A percentile compares a stretch with the other conserved stretches of the same genome.
Evolutionary conservation across 768 basidiomycete genomes (phyloP).

Genomic region (Lanmaoa rubissima): DNA sequence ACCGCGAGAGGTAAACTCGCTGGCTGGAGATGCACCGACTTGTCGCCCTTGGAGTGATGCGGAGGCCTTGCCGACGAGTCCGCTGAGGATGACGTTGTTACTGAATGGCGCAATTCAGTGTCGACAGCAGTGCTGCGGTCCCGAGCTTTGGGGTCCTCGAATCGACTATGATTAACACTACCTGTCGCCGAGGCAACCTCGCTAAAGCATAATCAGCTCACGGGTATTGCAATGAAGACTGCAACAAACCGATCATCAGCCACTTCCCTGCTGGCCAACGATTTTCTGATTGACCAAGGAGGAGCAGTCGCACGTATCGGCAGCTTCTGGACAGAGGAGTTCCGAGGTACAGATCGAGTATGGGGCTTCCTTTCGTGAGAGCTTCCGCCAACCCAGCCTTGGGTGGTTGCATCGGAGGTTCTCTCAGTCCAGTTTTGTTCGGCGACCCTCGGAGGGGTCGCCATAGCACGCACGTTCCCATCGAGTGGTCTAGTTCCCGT

Average conservation of each 20-base stretch:
- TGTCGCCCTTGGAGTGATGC: not conserved
- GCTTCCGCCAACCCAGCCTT: not conserved
- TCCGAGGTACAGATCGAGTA: not conserved
- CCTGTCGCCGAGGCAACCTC: not conserved
- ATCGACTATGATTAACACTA: not conserved
- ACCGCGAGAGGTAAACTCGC: not conserved
- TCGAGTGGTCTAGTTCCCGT: not conserved
- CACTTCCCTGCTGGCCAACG: not conserved
- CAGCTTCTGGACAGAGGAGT: not conserved
- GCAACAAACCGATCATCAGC: conserved; percentile 10
- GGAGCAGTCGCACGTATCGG: not conserved
- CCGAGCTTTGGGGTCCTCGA: not conserved
- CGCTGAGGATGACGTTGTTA: not conserved
- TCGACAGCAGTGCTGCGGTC: not conserved
- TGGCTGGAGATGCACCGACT: not conserved
- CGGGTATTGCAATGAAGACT: not conserved
- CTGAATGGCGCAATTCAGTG: not conserved
- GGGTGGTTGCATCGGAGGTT: not conserved
- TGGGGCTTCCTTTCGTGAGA: conserved; percentile 15
- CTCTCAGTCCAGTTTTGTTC: not conserved
- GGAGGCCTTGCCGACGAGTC: not conserved
- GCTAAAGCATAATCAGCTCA: conserved; percentile 11
- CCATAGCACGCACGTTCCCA: no score
- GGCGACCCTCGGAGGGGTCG: not conserved
- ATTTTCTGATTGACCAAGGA: not conserved